Conservation (phyloP, 306 rosid species). For the Senna tora region DNA sequence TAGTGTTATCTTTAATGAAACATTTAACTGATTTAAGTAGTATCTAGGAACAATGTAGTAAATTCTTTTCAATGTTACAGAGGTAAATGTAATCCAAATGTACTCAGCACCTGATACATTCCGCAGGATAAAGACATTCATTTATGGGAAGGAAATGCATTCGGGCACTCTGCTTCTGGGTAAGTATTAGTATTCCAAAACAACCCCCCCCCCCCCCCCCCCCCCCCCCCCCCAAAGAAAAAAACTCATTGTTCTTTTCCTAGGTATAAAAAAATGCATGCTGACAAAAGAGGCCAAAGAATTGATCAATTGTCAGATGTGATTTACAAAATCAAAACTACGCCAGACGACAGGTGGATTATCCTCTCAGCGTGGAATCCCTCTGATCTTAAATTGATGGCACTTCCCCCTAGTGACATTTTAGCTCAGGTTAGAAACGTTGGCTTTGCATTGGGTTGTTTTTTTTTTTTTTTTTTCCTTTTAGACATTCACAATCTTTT, state of each 20-base stretch:
- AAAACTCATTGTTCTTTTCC: not conserved
- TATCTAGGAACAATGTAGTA: not conserved
- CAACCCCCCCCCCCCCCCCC: too few species aligned
- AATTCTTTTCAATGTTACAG: not conserved
- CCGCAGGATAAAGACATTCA: constrained; percentile 27
- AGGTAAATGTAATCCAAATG: not conserved
- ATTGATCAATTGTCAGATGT: constrained; percentile 37
- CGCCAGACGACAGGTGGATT: constrained; percentile 30
- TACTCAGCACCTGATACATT: not conserved
- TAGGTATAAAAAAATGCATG: constrained; percentile 25
- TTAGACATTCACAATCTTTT: not conserved
- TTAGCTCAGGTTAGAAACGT: constrained; percentile 25
- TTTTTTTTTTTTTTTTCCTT: not conserved
- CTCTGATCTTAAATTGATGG: constrained; percentile 27
- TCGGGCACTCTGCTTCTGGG: constrained; percentile 5
- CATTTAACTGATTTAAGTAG: not conserved
- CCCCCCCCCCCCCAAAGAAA: not conserved
- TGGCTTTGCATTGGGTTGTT: not conserved
- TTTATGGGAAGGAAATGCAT: constrained; percentile 30
- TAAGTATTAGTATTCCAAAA: not conserved
- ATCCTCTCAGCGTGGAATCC: constrained; percentile 34
- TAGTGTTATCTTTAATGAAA: not conserved
- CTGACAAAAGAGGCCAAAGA: constrained; percentile 17
- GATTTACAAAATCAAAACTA: constrained; percentile 29
- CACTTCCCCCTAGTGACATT: constrained; percentile 24